Evolutionary conservation across 305 asterid species (phyloP), one percentile per base, ranked within the genome.

Genomic region (Stenogyne calaminthoides): DNA sequence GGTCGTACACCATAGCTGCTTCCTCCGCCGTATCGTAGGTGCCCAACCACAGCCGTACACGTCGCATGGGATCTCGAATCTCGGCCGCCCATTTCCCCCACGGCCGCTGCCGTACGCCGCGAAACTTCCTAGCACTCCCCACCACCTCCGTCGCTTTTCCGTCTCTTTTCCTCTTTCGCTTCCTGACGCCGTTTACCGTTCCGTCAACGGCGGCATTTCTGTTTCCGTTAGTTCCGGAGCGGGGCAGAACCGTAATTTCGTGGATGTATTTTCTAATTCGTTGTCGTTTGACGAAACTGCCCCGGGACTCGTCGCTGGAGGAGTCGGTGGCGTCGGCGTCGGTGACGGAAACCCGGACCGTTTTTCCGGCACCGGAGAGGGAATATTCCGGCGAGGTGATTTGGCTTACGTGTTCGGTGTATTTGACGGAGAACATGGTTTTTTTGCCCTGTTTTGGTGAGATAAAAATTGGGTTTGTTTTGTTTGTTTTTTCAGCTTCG

Each of bases 31-130:
- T 89, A 7, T 81, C 77, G 80, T 80, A 91, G 12, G 97, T 88
- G 49, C 96, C 97, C 15, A 91, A 72, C 97, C 97, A 91, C 16
- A 89, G 66, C 67, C 93, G 88, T 61, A 77, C 89, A 36, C 93
- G 91, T 51, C 87, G 74, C 79, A 46, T 10, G 5, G 89, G 89
- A 55, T 91, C 96, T 71, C 95, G 84, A 49, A 89, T 91, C 89
- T 91, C 96, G 6, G 97, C 97, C 80, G 91, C 96, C 90, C 91
- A 91, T 67, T 84, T 89, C 0, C 96, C 97, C 97, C 96, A 89
- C 2, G 88, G 88, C 75, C 95, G 46, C 70, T 77, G 90, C 64
- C 97, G 80, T 0, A 91, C 96, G 18, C 97, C 97, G 40, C 92
- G 88, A 37, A 81, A 91, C 81, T 86, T 91, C 42, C 69, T 64